These are phyloP conservation scores for Erysimum cheiranthoides DNA, from an alignment of 345 rosid species.

Conservation along the genomic window DNA sequence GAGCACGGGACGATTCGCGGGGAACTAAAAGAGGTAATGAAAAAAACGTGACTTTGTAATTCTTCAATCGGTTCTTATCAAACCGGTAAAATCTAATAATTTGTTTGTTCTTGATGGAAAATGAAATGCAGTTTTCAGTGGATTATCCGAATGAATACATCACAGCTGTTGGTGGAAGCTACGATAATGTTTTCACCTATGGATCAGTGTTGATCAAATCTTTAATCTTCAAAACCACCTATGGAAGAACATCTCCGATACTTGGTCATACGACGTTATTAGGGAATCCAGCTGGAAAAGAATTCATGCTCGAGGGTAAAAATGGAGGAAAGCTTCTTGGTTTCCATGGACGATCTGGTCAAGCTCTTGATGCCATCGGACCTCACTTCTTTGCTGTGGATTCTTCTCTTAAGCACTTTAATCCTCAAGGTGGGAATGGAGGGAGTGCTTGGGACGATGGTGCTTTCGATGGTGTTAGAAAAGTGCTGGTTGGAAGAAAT, in stretches of 20 bases:
- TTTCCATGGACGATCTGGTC: constrained; percentile 39
- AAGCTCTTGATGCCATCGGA: constrained; percentile 40
- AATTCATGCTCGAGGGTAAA: constrained; percentile 33
- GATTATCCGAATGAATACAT: constrained; percentile 45
- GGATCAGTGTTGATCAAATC: constrained; percentile 7
- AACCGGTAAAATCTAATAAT: not conserved
- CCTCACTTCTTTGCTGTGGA: constrained; percentile 30
- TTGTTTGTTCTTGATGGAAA: constrained; percentile 14
- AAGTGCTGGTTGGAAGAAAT: constrained; percentile 27
- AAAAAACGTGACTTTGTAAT: not conserved
- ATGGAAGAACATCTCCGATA: constrained; percentile 24
- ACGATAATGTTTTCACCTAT: not conserved
- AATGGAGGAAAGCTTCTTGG: constrained; percentile 42
- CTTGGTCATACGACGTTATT: not conserved
- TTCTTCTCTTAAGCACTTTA: constrained; percentile 35
- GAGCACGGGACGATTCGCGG: constrained; percentile 33
- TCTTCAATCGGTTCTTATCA: not conserved
- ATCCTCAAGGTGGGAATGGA: constrained; percentile 33
- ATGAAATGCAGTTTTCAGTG: constrained; percentile 36
- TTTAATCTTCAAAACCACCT: constrained; percentile 23
- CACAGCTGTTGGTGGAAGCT: constrained; percentile 40
- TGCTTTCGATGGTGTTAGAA: constrained; percentile 38
- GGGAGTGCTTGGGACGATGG: constrained; percentile 45
- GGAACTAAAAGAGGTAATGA: constrained; percentile 21
- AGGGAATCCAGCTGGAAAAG: constrained; percentile 7